Evolutionary conservation across 257 asterid genomes (phyloP).

Genomic region (Prunella vulgaris): DNA sequence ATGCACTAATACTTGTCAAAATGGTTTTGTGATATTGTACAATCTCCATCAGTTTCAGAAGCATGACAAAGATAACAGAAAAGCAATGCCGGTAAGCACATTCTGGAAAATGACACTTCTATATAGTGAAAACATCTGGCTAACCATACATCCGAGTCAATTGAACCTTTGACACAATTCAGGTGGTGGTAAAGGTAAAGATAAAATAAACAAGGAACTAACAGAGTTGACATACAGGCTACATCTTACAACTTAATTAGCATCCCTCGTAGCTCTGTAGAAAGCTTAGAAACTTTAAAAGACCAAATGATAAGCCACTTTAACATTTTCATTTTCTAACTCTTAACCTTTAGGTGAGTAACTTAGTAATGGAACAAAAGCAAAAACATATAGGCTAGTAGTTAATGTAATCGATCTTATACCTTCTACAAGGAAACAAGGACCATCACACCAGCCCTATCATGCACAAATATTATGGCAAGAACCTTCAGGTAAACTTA

Average conservation of each 20-base stretch:
- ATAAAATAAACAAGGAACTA: no score
- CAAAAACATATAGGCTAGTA: background rate
- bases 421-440: conserved; percentile 24
- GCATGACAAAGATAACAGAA: background rate
- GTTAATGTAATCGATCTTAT: background rate
- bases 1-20: no score
- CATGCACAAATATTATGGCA: conserved; percentile 13
- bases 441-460: conserved; percentile 13
- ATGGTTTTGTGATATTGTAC: no score
- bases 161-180: no score
- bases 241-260: background rate
- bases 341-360: background rate
- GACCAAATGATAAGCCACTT: background rate
- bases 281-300: background rate
- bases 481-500: conserved; percentile 16
- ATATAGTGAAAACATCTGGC: background rate
- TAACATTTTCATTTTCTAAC: background rate
- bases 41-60: no score
- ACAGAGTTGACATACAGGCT: no score
- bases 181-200: no score
- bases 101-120: background rate
- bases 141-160: no score
- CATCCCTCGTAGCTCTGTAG: background rate
- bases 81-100: background rate
- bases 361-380: background rate